phyloP scores from a whole-genome alignment of 75 land plant genomes.

The Selaginella moellendorffii region DNA sequence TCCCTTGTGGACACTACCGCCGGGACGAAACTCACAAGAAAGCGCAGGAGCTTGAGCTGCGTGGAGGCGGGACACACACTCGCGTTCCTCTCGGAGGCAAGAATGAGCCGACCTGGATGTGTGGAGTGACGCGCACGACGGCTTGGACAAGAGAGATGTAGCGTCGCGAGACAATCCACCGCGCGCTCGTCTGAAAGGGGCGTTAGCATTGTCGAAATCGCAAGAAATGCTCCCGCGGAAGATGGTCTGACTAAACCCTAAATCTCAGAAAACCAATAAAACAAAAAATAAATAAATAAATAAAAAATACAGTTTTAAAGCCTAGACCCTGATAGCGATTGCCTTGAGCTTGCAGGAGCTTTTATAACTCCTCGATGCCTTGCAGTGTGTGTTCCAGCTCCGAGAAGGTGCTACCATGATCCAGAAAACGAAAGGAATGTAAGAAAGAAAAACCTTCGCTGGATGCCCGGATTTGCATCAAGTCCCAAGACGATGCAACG shows the following conservation, averaged over 20 bases:
- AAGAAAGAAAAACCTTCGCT: neutral
- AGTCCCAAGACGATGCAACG: neutral
- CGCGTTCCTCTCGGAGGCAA: conserved; percentile 44
- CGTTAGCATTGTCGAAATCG: neutral
- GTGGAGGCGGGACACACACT: conserved; percentile 36
- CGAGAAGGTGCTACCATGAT: neutral
- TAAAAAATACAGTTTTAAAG: neutral
- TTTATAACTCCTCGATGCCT: neutral
- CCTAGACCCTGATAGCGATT: neutral
- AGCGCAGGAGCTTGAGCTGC: conserved; percentile 50
- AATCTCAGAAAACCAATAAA: too few species aligned
- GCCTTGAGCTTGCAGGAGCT: neutral
- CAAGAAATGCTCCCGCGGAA: conserved; percentile 36
- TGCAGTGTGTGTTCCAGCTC: neutral
- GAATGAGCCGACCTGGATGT: too few species aligned
- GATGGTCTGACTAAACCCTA: too few species aligned
- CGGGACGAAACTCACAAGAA: conserved; percentile 51
- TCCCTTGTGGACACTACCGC: conserved; percentile 51
- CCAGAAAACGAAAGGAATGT: too few species aligned
- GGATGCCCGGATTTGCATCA: neutral
- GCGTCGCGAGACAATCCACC: conserved; percentile 46
- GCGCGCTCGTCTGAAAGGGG: conserved; percentile 16
- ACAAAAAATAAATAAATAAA: neutral
- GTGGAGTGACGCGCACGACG: conserved; percentile 67
- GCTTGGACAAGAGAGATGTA: conserved; percentile 66